These are phyloP conservation scores for Naganishia cerealis DNA, from an alignment of 1,284 basidiomycete genomes.

Conservation along the genomic window DNA sequence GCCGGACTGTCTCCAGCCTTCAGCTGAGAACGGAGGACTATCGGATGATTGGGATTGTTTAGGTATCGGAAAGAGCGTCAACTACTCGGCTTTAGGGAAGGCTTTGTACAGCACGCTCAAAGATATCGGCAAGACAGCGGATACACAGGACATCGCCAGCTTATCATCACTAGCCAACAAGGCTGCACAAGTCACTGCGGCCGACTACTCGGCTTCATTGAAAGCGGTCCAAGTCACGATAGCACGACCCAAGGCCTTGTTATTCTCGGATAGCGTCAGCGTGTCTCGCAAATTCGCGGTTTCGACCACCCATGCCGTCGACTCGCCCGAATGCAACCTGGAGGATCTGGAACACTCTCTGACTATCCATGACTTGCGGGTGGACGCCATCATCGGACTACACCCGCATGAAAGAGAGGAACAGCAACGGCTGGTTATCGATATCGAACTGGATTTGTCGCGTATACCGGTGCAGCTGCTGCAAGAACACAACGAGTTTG, in stretches of 20 bases:
- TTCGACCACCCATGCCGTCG: not conserved
- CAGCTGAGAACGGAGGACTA: slow-evolving; percentile 12
- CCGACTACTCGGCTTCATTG: slow-evolving; percentile 38
- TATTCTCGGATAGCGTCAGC: slow-evolving; percentile 40
- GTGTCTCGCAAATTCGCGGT: slow-evolving; percentile 33
- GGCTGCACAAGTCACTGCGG: slow-evolving; percentile 36
- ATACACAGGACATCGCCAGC: slow-evolving; percentile 26
- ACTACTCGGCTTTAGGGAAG: slow-evolving; percentile 52
- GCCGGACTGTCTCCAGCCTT: slow-evolving; percentile 43
- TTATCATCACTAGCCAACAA: slow-evolving; percentile 41
- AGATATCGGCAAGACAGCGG: slow-evolving; percentile 5
- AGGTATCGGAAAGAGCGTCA: slow-evolving; percentile 50
- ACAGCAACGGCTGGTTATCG: slow-evolving; percentile 67
- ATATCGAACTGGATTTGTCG: slow-evolving; percentile 56
- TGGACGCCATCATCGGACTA: slow-evolving; percentile 68
- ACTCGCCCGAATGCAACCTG: not conserved
- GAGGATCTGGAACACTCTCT: slow-evolving; percentile 30
- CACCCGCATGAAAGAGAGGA: slow-evolving; percentile 70
- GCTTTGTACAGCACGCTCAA: slow-evolving; percentile 39
- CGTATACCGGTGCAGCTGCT: slow-evolving; percentile 40
- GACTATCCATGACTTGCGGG: slow-evolving; percentile 59
- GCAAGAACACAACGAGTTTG: slow-evolving; percentile 42
- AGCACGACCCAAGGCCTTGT: slow-evolving; percentile 43
- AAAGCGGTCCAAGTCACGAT: slow-evolving; percentile 36
- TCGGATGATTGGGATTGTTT: slow-evolving; percentile 41